These are phyloP conservation scores for Cercospora nicotianae DNA, from an alignment of 2,329 filamentous ascomycete genomes.

Conservation along the genomic window DNA sequence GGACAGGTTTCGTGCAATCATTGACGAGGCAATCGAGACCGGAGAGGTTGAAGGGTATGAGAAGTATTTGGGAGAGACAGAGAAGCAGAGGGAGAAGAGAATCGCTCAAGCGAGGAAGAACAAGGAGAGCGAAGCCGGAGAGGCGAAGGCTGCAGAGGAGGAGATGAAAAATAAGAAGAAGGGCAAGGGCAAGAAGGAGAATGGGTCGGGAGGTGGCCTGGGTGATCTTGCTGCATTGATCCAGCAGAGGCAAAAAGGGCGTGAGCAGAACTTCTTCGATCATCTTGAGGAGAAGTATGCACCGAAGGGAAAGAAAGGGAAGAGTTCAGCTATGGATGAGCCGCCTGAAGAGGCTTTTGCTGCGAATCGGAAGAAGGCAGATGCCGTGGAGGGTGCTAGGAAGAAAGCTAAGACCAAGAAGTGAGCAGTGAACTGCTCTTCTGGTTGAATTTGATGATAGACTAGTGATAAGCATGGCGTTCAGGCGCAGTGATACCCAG, in stretches of 20 bases:
- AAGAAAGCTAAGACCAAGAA: slow-evolving; percentile 9
- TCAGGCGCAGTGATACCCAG: not conserved
- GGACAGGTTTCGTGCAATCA: slow-evolving; percentile 75
- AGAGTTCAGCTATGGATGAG: slow-evolving; percentile 54
- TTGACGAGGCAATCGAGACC: slow-evolving; percentile 74
- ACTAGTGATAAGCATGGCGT: not conserved
- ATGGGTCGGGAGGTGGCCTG: slow-evolving; percentile 31
- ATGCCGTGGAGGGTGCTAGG: slow-evolving; percentile 14
- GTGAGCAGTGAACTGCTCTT: not conserved
- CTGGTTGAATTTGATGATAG: not conserved
- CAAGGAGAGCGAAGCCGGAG: slow-evolving; percentile 61
- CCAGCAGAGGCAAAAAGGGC: slow-evolving; percentile 65
- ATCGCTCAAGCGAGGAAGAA: slow-evolving; percentile 64
- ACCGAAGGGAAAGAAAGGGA: slow-evolving; percentile 51
- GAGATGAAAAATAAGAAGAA: slow-evolving; percentile 65
- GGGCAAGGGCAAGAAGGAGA: slow-evolving; percentile 43
- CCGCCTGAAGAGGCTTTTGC: slow-evolving; percentile 65
- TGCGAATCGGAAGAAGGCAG: slow-evolving; percentile 40
- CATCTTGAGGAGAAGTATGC: slow-evolving; percentile 75
- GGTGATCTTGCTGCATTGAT: slow-evolving; percentile 72
- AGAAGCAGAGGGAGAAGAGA: slow-evolving; percentile 42
- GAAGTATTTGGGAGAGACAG: slow-evolving; percentile 71
- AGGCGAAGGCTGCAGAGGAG: slow-evolving; percentile 71
- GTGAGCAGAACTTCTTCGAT: slow-evolving; percentile 65
- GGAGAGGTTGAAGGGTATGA: slow-evolving; percentile 66